phyloP scores from a whole-genome alignment of 768 basidiomycete species.

The Pleurotus ostreatus region DNA sequence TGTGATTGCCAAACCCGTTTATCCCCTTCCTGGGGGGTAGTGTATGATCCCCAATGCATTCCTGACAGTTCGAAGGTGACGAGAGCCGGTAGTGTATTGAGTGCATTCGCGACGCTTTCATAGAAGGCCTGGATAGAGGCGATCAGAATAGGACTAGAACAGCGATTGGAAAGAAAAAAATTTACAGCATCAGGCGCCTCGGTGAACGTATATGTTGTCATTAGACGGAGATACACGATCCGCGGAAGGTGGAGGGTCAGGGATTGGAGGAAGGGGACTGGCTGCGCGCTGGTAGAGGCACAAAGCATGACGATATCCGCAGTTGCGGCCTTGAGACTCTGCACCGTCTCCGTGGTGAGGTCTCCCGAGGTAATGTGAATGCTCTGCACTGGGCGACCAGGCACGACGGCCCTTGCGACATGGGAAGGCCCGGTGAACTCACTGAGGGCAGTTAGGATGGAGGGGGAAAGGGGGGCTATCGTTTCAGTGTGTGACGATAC shows the following conservation, averaged over 20 bases:
- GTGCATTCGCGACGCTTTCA: constrained; percentile 49
- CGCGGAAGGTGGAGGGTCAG: constrained; percentile 55
- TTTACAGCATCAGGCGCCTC: constrained; percentile 51
- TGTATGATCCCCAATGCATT: constrained; percentile 68
- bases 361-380: constrained; percentile 61
- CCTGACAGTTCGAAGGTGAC: constrained; percentile 71
- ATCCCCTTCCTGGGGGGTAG: constrained; percentile 35
- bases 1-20: constrained; percentile 53
- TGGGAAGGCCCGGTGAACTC: constrained; percentile 61
- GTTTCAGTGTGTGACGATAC: constrained; percentile 20
- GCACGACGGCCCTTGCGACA: constrained; percentile 52
- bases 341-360: constrained; percentile 53
- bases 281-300: constrained; percentile 54
- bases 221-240: constrained; percentile 64
- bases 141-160: constrained; percentile 11
- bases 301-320: constrained; percentile 52
- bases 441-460: constrained; percentile 38
- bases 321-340: constrained; percentile 44
- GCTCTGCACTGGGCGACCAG: constrained; percentile 61
- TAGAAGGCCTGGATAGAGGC: constrained; percentile 49
- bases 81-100: constrained; percentile 59
- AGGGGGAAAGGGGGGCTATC: constrained; percentile 32
- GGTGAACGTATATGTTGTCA: constrained; percentile 49
- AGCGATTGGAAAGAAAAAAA: constrained; percentile 16
- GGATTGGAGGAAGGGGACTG: constrained; percentile 51